Percentiles rank a stretch among this genome's conserved stretches.
Conservation (phyloP, 179 eudicot genomes). For the Gypsophila paniculata region DNA sequence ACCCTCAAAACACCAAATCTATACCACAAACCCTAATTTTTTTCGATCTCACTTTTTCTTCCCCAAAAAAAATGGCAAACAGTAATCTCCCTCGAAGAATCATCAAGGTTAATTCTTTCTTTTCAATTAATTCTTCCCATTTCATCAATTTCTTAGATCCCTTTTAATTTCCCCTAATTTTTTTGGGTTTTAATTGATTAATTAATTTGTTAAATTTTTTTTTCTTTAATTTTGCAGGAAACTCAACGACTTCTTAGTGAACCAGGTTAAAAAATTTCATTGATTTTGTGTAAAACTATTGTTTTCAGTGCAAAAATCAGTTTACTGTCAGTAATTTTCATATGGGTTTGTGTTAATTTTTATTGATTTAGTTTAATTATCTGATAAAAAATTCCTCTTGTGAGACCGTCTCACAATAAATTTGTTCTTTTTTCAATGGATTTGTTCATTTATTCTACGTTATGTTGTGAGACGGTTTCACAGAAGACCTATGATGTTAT, state of each 20-base stretch:
- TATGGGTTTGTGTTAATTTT: not conserved
- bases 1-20: too few relatives aligned
- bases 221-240: conserved; percentile 45
- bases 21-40: not conserved
- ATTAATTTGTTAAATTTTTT: not conserved
- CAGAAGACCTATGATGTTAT: too few relatives aligned
- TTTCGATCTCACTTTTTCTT: not conserved
- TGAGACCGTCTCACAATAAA: too few relatives aligned
- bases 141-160: conserved; percentile 21
- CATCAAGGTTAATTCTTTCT: conserved; percentile 57
- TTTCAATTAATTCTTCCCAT: not conserved
- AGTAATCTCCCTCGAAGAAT: conserved; percentile 86
- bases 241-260: conserved; percentile 95
- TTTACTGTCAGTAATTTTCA: not conserved
- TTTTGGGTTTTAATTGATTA: not conserved
- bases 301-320: not conserved
- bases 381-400: too few relatives aligned
- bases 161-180: not conserved
- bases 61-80: conserved; percentile 53
- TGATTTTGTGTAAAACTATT: not conserved
- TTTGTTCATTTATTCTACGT: not conserved
- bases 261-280: conserved; percentile 43
- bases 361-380: not conserved
- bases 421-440: not conserved
- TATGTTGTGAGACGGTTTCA: too few relatives aligned